A percentile compares a stretch with the other conserved stretches of the same genome.
These are phyloP conservation scores for Globisporangium cederbergense DNA, from an alignment of 352 stramenopile species.

Conservation along the genomic window DNA sequence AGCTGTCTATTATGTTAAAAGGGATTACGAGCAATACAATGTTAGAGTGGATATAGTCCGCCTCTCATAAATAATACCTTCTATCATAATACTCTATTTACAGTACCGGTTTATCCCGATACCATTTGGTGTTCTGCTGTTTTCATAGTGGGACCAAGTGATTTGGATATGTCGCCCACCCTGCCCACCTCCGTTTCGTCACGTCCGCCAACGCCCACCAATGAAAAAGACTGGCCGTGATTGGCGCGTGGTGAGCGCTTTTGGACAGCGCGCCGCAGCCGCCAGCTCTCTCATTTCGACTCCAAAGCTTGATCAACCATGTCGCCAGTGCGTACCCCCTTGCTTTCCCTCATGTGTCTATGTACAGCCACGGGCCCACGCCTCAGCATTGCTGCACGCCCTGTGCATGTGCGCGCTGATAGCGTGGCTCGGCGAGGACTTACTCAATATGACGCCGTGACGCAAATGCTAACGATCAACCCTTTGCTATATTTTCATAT, in stretches of 20 bases:
- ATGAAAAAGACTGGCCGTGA: background rate
- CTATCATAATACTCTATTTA: too few relatives aligned
- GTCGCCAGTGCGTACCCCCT: conserved; percentile 11
- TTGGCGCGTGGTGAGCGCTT: background rate
- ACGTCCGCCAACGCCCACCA: too few relatives aligned
- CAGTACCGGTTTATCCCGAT: too few relatives aligned
- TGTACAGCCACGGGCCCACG: background rate
- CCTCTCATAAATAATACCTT: too few relatives aligned
- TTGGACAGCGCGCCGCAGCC: background rate
- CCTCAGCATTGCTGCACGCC: background rate
- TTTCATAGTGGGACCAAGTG: too few relatives aligned
- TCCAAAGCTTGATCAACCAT: conserved; percentile 24
- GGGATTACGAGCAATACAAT: background rate
- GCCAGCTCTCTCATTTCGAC: conserved; percentile 16
- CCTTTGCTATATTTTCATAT: background rate
- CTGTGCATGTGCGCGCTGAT: background rate
- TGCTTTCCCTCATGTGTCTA: background rate
- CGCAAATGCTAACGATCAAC: background rate
- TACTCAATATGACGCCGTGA: background rate
- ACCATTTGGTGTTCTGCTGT: too few relatives aligned
- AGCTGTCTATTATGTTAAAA: too few relatives aligned
- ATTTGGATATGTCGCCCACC: too few relatives aligned
- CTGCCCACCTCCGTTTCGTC: too few relatives aligned
- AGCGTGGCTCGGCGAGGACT: background rate
- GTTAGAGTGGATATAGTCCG: too few relatives aligned